A percentile compares a stretch with the other conserved stretches of the same genome.
Evolutionary conservation across 768 basidiomycete genomes (phyloP).

Genomic region (Kwoniella pini): DNA sequence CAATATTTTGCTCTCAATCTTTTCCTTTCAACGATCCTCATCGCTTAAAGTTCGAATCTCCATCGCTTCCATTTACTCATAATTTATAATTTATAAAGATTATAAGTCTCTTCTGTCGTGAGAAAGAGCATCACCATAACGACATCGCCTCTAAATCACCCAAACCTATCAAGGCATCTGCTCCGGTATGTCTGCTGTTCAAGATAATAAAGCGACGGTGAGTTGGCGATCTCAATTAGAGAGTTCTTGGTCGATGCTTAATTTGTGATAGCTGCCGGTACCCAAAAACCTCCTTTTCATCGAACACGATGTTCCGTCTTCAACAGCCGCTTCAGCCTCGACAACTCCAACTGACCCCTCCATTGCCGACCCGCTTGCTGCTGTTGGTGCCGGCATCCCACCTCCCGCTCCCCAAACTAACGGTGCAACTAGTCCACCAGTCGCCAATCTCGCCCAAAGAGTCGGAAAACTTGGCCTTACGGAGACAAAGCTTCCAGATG

Average conservation of each 20-base stretch:
- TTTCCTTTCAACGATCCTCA: no score
- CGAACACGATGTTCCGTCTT: constrained; percentile 47
- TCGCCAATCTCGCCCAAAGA: constrained; percentile 3
- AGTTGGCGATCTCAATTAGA: background rate
- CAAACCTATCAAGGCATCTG: background rate
- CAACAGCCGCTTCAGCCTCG: constrained; percentile 29
- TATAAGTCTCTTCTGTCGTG: no score
- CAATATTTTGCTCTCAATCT: no score
- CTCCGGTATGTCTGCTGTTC: background rate
- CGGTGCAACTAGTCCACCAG: constrained; percentile 3
- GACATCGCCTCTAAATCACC: constrained; percentile 3
- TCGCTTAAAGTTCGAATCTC: no score
- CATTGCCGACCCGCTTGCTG: constrained; percentile 27
- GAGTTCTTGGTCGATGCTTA: background rate
- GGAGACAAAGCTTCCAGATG: constrained; percentile 48
- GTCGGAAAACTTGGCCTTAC: constrained; percentile 31
- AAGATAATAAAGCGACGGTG: constrained; percentile 20
- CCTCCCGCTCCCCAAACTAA: constrained; percentile 15
- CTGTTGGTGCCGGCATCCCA: constrained; percentile 19
- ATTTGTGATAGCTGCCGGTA: constrained; percentile 38
- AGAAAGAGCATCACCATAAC: background rate
- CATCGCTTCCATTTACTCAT: no score
- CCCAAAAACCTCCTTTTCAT: constrained; percentile 54
- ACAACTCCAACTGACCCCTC: constrained; percentile 33
- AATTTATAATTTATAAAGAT: background rate